phyloP scores from a whole-genome alignment of 257 asterid species.

The Solanum bulbocastanum region DNA sequence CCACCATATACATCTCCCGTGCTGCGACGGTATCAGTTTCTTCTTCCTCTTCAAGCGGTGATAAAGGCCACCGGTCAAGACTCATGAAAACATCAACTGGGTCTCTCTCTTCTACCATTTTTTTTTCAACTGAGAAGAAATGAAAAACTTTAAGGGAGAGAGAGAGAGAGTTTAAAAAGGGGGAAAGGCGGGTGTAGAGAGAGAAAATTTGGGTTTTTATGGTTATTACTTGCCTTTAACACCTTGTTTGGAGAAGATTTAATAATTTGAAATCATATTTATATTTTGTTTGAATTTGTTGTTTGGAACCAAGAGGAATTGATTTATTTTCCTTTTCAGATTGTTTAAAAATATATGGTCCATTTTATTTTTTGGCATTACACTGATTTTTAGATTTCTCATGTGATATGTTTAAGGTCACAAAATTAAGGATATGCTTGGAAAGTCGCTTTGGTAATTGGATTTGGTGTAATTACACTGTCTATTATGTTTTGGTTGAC shows the following conservation, averaged over 20 bases:
- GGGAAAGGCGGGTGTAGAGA: background rate
- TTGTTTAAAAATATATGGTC: no score
- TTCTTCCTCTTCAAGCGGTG: background rate
- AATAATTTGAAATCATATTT: background rate
- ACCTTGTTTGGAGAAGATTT: background rate
- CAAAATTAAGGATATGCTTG: no score
- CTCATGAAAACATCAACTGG: constrained; percentile 34
- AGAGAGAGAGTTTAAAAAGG: background rate
- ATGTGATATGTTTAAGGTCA: background rate
- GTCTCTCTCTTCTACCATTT: constrained; percentile 29
- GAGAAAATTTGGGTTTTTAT: background rate
- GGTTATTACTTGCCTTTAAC: background rate
- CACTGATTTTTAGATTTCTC: background rate
- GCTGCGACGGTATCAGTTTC: background rate
- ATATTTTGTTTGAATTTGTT: background rate
- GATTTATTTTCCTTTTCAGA: background rate
- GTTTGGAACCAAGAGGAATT: background rate
- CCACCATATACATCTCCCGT: constrained; percentile 39
- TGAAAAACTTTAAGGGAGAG: background rate
- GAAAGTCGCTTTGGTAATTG: no score
- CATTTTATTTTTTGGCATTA: background rate
- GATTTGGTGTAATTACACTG: no score
- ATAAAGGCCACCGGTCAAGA: constrained; percentile 30
- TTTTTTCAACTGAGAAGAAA: background rate
- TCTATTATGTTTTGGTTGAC: no score